Percentiles rank a stretch among this genome's conserved stretches.
Evolutionary conservation across 768 basidiomycete genomes (phyloP).

Genomic region (Boletus reticuloceps): DNA sequence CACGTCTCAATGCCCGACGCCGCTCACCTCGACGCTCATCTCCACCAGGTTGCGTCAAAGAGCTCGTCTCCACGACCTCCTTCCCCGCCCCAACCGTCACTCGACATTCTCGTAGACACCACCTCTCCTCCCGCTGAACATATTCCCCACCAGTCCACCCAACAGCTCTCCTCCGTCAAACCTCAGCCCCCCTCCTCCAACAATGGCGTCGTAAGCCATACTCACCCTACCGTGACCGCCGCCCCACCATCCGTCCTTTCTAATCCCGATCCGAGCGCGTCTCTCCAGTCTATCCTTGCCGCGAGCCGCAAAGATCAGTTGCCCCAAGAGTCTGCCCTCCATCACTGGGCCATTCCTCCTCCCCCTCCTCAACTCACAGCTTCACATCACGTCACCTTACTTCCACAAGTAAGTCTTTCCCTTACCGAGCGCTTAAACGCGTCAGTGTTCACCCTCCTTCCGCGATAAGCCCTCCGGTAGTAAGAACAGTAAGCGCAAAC

Average conservation of each 20-base stretch:
- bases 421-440: constrained; percentile 28
- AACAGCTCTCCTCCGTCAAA: constrained; percentile 31
- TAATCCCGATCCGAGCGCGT: constrained; percentile 39
- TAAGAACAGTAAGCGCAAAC: constrained; percentile 68
- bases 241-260: constrained; percentile 34
- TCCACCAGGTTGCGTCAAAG: constrained; percentile 30
- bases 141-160: constrained; percentile 33
- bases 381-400: constrained; percentile 27
- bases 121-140: constrained; percentile 24
- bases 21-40: constrained; percentile 32
- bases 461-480: constrained; percentile 29
- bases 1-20: constrained; percentile 42
- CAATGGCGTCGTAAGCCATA: constrained; percentile 27
- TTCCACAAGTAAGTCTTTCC: constrained; percentile 41
- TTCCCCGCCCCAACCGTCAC: constrained; percentile 39
- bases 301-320: constrained; percentile 33
- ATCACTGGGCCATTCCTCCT: constrained; percentile 38
- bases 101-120: constrained; percentile 37
- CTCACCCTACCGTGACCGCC: constrained; percentile 31
- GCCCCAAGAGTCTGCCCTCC: constrained; percentile 27
- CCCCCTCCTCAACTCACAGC: constrained; percentile 30
- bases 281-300: constrained; percentile 39
- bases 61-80: constrained; percentile 50
- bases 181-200: constrained; percentile 16
- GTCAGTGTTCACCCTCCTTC: constrained; percentile 21